phyloP scores from a whole-genome alignment of 2,329 filamentous ascomycete species.

The Colletotrichum sp. region DNA sequence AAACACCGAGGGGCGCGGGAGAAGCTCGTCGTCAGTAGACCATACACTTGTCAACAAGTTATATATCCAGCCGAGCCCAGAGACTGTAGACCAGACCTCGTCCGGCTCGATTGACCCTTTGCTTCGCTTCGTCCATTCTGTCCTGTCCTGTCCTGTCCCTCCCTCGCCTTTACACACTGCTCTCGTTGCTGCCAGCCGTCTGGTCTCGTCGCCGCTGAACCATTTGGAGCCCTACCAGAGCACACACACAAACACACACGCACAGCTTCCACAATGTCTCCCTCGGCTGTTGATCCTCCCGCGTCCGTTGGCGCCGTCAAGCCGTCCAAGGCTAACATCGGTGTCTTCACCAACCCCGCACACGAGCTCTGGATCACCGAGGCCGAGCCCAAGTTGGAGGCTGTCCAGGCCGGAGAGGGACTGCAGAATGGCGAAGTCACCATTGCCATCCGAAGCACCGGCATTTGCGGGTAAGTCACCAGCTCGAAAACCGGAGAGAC shows the following conservation, averaged over 20 bases:
- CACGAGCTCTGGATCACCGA: constrained; percentile 91
- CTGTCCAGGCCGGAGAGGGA: constrained; percentile 69
- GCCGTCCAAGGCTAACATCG: constrained; percentile 84
- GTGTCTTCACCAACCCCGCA: constrained; percentile 91
- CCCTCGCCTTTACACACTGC: not conserved
- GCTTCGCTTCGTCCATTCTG: not conserved
- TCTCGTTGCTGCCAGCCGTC: not conserved
- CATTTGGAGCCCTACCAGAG: not conserved
- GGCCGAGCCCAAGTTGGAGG: constrained; percentile 76
- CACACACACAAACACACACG: not conserved
- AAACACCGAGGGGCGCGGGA: not conserved
- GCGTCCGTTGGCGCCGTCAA: constrained; percentile 32
- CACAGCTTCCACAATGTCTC: constrained; percentile 33
- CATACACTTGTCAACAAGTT: not conserved
- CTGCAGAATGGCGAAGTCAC: constrained; percentile 86
- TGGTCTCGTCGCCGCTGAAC: not conserved
- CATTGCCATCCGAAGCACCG: constrained; percentile 88
- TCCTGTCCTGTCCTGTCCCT: not conserved
- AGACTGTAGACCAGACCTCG: not conserved
- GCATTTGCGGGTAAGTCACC: constrained; percentile 81
- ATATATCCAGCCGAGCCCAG: constrained; percentile 9
- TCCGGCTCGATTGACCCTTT: not conserved
- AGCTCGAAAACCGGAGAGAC: not conserved
- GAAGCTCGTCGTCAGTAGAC: not conserved
- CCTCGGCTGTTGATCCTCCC: constrained; percentile 34